phyloP scores from a whole-genome alignment of 192 early-diverging fungal genomes.

The Coemansia sp. region DNA sequence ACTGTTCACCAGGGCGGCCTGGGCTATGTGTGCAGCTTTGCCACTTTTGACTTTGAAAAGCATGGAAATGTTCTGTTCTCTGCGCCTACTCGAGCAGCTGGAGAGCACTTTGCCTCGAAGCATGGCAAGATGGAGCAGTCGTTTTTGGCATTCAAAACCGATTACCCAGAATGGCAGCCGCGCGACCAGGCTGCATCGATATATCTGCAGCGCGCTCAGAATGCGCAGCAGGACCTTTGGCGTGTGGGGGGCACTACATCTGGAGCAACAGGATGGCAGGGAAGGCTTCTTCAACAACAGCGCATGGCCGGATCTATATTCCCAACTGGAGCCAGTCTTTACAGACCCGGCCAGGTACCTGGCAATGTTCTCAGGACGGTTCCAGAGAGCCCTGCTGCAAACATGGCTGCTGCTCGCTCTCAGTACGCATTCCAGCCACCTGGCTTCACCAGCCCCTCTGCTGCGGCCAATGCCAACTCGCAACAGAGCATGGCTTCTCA shows the following conservation, averaged over 20 bases:
- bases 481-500: constrained; percentile 34
- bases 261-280: constrained; percentile 46
- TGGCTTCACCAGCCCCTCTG: constrained; percentile 24
- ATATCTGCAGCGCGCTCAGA: constrained; percentile 68
- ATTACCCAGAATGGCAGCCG: constrained; percentile 94
- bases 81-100: constrained; percentile 61
- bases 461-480: not conserved
- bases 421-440: constrained; percentile 48
- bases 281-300: constrained; percentile 48
- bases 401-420: constrained; percentile 21
- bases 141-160: constrained; percentile 92
- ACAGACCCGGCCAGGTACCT: constrained; percentile 13
- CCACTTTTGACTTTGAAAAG: constrained; percentile 88
- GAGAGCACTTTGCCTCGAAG: constrained; percentile 70
- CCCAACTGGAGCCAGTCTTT: constrained; percentile 50
- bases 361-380: constrained; percentile 1
- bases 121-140: constrained; percentile 98
- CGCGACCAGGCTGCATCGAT: constrained; percentile 73
- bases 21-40: constrained; percentile 97
- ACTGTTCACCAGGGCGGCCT: constrained; percentile 88
- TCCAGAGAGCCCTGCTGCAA: constrained; percentile 10
- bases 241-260: constrained; percentile 24
- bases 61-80: constrained; percentile 90
- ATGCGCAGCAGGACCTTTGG: constrained; percentile 53
- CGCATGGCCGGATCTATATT: constrained; percentile 50